Evolutionary conservation across 2,329 filamentous ascomycete genomes (phyloP).

Genomic region (Davidsoniella neocaledoniae): DNA sequence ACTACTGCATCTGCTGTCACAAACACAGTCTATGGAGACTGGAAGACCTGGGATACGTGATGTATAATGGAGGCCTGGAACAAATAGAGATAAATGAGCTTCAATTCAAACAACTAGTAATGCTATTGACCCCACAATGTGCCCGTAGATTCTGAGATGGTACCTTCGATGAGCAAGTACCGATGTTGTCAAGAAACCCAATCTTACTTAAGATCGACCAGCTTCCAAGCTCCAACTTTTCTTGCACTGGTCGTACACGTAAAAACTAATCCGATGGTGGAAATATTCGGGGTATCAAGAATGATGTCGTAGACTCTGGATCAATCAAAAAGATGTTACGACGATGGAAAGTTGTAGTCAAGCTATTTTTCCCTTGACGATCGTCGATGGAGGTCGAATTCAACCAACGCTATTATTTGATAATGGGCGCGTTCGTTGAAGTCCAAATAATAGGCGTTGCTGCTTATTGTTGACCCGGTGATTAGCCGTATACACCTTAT

Average conservation of each 20-base stretch:
- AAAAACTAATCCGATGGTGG: too few relatives aligned
- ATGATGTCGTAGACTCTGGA: neutral
- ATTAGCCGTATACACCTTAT: neutral
- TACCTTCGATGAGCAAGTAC: too few relatives aligned
- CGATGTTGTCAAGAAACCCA: too few relatives aligned
- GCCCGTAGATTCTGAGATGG: neutral
- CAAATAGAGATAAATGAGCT: constrained; percentile 9
- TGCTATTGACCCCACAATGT: constrained; percentile 7
- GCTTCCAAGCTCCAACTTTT: too few relatives aligned
- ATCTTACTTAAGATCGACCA: too few relatives aligned
- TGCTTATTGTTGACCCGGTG: neutral
- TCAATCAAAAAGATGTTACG: neutral
- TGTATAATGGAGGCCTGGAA: constrained; percentile 2
- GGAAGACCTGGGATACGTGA: neutral
- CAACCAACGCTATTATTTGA: too few relatives aligned
- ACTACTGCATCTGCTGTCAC: neutral
- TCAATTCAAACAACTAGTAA: constrained; percentile 10
- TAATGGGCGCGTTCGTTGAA: too few relatives aligned
- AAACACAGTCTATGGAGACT: neutral
- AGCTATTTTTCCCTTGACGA: too few relatives aligned
- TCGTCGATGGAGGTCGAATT: too few relatives aligned
- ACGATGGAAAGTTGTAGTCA: too few relatives aligned
- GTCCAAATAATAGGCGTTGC: neutral
- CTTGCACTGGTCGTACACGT: too few relatives aligned
- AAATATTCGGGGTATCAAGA: too few relatives aligned